These are phyloP conservation scores for Leishmania guyanensis DNA, from an alignment of 208 protist genomes.

Conservation along the genomic window DNA sequence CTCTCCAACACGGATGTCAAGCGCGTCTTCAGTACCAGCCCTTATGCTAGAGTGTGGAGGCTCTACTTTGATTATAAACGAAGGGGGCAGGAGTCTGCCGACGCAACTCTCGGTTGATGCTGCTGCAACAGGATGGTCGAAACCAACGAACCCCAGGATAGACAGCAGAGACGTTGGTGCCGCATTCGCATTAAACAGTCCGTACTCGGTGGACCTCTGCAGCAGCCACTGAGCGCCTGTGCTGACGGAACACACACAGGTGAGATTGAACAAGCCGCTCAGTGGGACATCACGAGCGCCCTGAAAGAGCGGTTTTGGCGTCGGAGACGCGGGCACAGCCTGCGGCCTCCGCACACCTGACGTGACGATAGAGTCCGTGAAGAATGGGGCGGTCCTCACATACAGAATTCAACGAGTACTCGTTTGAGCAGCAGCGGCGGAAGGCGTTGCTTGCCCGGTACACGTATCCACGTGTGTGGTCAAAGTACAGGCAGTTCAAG, in stretches of 20 bases:
- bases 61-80: slow-evolving; percentile 35
- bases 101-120: background rate
- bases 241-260: background rate
- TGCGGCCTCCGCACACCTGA: background rate
- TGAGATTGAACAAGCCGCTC: slow-evolving; percentile 12
- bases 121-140: background rate
- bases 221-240: slow-evolving; percentile 21
- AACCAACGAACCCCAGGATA: background rate
- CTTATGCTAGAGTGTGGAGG: slow-evolving; percentile 35
- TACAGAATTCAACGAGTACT: slow-evolving; percentile 19
- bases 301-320: background rate
- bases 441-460: slow-evolving; percentile 21
- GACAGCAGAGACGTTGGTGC: background rate
- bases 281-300: slow-evolving; percentile 18
- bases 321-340: background rate
- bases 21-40: slow-evolving; percentile 18
- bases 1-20: slow-evolving; percentile 30
- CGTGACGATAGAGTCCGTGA: slow-evolving; percentile 2
- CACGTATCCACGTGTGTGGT: slow-evolving; percentile 33
- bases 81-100: background rate
- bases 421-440: slow-evolving; percentile 1
- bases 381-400: slow-evolving; percentile 18
- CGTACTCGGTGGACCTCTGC: slow-evolving; percentile 1
- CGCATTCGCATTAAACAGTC: background rate
- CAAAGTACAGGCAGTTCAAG: slow-evolving; percentile 19